Percentiles rank a stretch among this genome's conserved stretches.
These are phyloP conservation scores for Diutina scorzettiae DNA, from an alignment of 1,139 yeast genomes.

Conservation along the genomic window DNA sequence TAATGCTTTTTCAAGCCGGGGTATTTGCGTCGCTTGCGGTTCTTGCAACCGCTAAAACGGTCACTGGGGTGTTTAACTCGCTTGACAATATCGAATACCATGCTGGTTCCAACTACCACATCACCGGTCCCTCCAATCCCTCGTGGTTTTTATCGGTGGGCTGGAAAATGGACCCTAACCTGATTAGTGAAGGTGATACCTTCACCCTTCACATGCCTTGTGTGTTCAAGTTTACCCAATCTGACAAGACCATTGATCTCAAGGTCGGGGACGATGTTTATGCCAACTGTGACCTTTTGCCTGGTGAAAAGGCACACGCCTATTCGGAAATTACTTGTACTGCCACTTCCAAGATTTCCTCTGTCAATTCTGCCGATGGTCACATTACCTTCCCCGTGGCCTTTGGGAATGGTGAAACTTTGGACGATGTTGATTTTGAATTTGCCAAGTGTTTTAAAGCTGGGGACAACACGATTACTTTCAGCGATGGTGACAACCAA, in stretches of 20 bases:
- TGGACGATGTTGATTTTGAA: constrained; percentile 12
- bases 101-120: not conserved
- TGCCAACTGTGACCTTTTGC: constrained; percentile 17
- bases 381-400: constrained; percentile 16
- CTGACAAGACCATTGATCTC: constrained; percentile 11
- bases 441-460: constrained; percentile 13
- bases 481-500: not conserved
- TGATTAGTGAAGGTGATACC: constrained; percentile 19
- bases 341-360: constrained; percentile 10
- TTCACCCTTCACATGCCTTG: constrained; percentile 20
- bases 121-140: not conserved
- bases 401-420: constrained; percentile 18
- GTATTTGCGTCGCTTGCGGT: not conserved
- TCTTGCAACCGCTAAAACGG: not conserved
- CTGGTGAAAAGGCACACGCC: constrained; percentile 16
- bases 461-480: not conserved
- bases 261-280: constrained; percentile 12
- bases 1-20: not conserved
- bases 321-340: constrained; percentile 18
- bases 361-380: constrained; percentile 13
- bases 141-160: not conserved
- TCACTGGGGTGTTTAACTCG: not conserved
- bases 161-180: not conserved
- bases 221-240: constrained; percentile 16
- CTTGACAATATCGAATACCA: not conserved